These are phyloP conservation scores for Quercus rubra DNA, from an alignment of 306 rosid species.

Conservation along the genomic window DNA sequence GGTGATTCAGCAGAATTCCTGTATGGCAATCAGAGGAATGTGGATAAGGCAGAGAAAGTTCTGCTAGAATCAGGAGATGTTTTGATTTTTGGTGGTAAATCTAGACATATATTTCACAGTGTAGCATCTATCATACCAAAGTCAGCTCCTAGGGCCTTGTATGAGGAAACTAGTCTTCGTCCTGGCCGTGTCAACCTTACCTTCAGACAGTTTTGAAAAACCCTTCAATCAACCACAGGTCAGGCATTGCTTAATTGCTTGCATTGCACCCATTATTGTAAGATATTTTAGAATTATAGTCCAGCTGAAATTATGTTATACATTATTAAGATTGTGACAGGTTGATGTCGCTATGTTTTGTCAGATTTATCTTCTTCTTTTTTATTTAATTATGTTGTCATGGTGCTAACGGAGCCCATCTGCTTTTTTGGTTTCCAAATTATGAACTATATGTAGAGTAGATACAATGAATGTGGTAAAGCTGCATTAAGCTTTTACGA, in stretches of 20 bases:
- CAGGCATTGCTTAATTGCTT: not conserved
- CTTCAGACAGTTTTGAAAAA: conserved; percentile 43
- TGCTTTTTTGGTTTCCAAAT: not conserved
- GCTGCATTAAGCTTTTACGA: not conserved
- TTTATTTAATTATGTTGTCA: not conserved
- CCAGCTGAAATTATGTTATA: not conserved
- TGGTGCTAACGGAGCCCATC: not conserved
- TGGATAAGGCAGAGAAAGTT: conserved; percentile 39
- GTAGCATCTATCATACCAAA: conserved; percentile 49
- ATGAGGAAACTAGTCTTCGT: conserved; percentile 31
- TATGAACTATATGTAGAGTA: not conserved
- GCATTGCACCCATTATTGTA: not conserved
- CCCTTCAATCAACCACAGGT: not conserved
- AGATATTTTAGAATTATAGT: not conserved
- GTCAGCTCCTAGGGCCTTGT: conserved; percentile 48
- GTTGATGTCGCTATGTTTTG: not conserved
- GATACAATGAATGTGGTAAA: not conserved
- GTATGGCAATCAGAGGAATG: conserved; percentile 51
- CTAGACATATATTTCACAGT: conserved; percentile 67
- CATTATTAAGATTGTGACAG: not conserved
- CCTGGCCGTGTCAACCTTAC: conserved; percentile 76
- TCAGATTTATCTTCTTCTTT: not conserved
- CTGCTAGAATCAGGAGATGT: conserved; percentile 68
- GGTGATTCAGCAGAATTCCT: conserved; percentile 79
- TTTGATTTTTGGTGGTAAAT: conserved; percentile 64